Conservation (phyloP, 2,329 filamentous ascomycete species). For the Claviceps digitariae region DNA sequence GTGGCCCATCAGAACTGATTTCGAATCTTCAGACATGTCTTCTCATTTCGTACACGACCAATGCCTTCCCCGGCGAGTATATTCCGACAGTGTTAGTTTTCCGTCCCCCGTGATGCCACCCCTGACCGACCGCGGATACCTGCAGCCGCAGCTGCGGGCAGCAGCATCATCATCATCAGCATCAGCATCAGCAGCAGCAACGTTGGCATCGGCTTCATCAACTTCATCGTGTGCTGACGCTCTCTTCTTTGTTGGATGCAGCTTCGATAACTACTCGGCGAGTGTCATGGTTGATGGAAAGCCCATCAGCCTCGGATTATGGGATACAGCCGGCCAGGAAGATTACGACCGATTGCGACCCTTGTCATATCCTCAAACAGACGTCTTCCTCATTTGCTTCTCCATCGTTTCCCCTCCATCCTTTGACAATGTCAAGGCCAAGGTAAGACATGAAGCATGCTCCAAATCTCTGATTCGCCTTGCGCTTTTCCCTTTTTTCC, state of each 20-base stretch:
- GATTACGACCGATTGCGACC: slow-evolving; percentile 94
- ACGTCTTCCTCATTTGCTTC: slow-evolving; percentile 97
- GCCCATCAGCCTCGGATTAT: slow-evolving; percentile 89
- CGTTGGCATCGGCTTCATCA: too few species aligned
- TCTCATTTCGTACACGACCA: slow-evolving; percentile 97
- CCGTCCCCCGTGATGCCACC: slow-evolving; percentile 4
- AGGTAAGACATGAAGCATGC: slow-evolving; percentile 43
- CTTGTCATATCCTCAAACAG: slow-evolving; percentile 94
- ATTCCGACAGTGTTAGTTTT: slow-evolving; percentile 87
- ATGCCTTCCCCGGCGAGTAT: slow-evolving; percentile 99
- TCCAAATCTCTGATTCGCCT: neutral
- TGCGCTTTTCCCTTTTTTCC: neutral
- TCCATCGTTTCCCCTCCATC: slow-evolving; percentile 95
- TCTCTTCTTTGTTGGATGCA: slow-evolving; percentile 22
- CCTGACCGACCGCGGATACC: slow-evolving; percentile 1
- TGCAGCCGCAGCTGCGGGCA: neutral
- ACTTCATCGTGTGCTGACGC: slow-evolving; percentile 1
- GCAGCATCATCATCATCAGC: too few species aligned
- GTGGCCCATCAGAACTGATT: neutral
- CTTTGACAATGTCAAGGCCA: slow-evolving; percentile 97
- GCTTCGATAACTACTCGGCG: slow-evolving; percentile 97
- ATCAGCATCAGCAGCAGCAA: neutral
- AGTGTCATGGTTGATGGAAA: slow-evolving; percentile 99
- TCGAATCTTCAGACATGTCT: slow-evolving; percentile 68
- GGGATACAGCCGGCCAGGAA: slow-evolving; percentile 98